phyloP scores from a whole-genome alignment of 2,329 filamentous ascomycete genomes.

The Aureobasidium sp. region DNA sequence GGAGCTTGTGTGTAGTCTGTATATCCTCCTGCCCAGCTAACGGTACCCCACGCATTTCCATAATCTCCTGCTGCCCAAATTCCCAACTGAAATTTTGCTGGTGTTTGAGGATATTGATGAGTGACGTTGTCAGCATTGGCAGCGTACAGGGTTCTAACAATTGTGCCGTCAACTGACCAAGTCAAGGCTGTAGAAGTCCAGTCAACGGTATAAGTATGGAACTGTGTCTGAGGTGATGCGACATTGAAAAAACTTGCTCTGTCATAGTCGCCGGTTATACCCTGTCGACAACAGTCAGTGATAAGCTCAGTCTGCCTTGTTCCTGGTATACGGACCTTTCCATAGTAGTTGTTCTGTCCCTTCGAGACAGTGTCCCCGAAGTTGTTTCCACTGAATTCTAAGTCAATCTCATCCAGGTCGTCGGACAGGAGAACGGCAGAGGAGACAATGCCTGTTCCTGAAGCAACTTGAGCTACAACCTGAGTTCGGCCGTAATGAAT shows the following conservation, averaged over 20 bases:
- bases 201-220: constrained; percentile 62
- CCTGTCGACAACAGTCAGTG: constrained; percentile 16
- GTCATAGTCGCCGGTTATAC: constrained; percentile 44
- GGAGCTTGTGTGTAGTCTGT: constrained; percentile 26
- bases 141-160: constrained; percentile 35
- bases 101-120: constrained; percentile 27
- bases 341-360: constrained; percentile 46
- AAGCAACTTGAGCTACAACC: constrained; percentile 38
- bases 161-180: constrained; percentile 52
- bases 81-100: constrained; percentile 35
- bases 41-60: constrained; percentile 39
- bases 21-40: constrained; percentile 29
- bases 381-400: constrained; percentile 35
- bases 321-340: constrained; percentile 26
- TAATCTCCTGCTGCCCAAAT: constrained; percentile 82
- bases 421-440: constrained; percentile 43
- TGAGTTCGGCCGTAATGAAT: constrained; percentile 46
- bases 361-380: constrained; percentile 18
- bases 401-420: constrained; percentile 47
- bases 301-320: neutral
- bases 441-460: constrained; percentile 42
- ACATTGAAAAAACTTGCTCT: constrained; percentile 34
- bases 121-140: constrained; percentile 28
- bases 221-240: constrained; percentile 39
- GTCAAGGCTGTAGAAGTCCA: constrained; percentile 61